A percentile compares a stretch with the other conserved stretches of the same genome.
phyloP scores from a whole-genome alignment of 2,329 filamentous ascomycete genomes.

The Epichloe bromicola region DNA sequence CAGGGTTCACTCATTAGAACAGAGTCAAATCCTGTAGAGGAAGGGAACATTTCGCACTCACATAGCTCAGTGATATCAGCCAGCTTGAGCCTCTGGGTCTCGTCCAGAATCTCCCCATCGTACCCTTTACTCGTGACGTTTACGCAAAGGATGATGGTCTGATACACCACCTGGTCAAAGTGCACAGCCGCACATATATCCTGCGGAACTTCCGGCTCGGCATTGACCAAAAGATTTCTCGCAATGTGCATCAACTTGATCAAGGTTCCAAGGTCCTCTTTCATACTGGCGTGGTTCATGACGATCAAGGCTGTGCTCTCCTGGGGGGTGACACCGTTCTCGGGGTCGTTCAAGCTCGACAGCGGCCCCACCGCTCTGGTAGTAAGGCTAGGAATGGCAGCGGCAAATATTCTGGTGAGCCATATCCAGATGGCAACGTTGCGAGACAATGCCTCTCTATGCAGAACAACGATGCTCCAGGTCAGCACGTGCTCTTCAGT shows the following conservation, averaged over 20 bases:
- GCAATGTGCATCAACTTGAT: conserved; percentile 58
- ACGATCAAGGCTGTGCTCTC: conserved; percentile 51
- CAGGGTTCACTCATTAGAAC: conserved; percentile 3
- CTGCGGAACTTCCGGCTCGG: conserved; percentile 51
- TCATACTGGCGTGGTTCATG: conserved; percentile 46
- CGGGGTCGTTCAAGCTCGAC: conserved; percentile 38
- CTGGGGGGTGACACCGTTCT: conserved; percentile 43
- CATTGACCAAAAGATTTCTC: conserved; percentile 50
- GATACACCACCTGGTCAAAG: conserved; percentile 54
- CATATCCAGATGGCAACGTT: conserved; percentile 56
- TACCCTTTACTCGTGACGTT: conserved; percentile 57
- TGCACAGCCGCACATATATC: conserved; percentile 51
- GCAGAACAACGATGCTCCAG: background rate
- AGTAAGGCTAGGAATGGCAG: conserved; percentile 47
- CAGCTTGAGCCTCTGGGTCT: conserved; percentile 41
- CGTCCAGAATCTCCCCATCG: conserved; percentile 49
- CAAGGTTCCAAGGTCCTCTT: conserved; percentile 48
- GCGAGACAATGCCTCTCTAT: conserved; percentile 44
- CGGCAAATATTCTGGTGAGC: conserved; percentile 47
- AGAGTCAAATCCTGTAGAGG: background rate
- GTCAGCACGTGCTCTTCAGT: conserved; percentile 7
- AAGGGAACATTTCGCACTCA: conserved; percentile 21
- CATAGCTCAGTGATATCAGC: conserved; percentile 53
- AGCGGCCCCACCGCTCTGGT: conserved; percentile 45
- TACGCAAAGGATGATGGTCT: conserved; percentile 51